Base-by-base conservation (phyloP, 768 basidiomycete genomes). In the Tulasnella sp. region DNA sequence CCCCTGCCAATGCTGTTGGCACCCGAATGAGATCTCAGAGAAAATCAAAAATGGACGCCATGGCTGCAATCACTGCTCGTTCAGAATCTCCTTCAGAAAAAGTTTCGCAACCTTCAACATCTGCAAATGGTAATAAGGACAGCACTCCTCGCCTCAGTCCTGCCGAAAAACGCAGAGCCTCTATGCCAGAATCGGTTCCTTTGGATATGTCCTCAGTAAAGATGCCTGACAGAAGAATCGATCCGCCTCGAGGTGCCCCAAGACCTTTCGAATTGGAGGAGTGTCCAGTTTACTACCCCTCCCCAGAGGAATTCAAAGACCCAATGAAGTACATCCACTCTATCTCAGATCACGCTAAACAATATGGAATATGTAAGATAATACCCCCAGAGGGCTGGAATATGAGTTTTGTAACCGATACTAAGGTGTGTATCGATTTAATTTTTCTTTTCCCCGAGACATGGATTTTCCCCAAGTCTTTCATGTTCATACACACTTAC, bases 401-500 rank as follows among this genome's bases (percentile, higher is more conserved):
- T 59, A 93, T 95, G 81, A 88, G 93, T 6, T 98, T 95, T 63
- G 81, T 88, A 9, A 86, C 92, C 39, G 82, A 96, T 63, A 89
- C 89, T 15, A 87, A 91, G 77, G 92, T 90, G 58, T 55, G 79
- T 70, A 37, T 53, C 48, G 41, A 16, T 22, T 27, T 8, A 25
- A 34, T 42, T 22, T 45, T 33, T 47, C 28, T 19, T 16, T 22
- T 24, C 27, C 10, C 24, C 9, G 9, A 12, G 20, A 13, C 10
- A 42, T 42, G 34, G 12, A 43, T 35, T 57, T 39, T 45, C 37
- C 34, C 4, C 33, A 5, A 20, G 4, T 37, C 20, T 27, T 29
- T 54, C 13, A 51, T 20, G n/a, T 27, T 7, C 24, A 13, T 6
- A 12, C 19, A 5, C 25, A 19, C 4, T 7, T 48, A 27, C 24